Percentiles rank a stretch among this genome's conserved stretches.
Evolutionary conservation across 805 yeast species (phyloP).

Genomic region (Pichia sporocuriosa): DNA sequence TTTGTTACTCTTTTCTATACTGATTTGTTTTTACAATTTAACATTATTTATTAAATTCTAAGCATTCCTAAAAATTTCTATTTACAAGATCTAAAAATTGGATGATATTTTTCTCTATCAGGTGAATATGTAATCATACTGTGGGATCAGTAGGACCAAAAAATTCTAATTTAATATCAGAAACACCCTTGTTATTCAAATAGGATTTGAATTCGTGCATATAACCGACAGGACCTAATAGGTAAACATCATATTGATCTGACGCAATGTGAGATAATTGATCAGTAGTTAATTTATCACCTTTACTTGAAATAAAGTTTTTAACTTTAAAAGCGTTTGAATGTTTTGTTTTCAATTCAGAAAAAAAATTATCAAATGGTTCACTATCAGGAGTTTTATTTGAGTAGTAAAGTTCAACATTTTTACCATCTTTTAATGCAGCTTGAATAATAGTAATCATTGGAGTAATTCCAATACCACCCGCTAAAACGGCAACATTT

Average conservation of each 20-base stretch:
- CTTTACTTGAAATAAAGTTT: constrained; percentile 7
- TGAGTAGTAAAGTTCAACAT: constrained; percentile 32
- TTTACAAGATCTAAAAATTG: too few relatives aligned
- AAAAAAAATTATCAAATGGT: constrained; percentile 13
- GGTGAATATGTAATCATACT: too few relatives aligned
- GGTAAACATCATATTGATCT: constrained; percentile 23
- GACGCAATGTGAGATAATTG: constrained; percentile 23
- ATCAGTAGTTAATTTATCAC: constrained; percentile 11
- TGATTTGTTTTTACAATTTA: too few relatives aligned
- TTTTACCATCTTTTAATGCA: constrained; percentile 29
- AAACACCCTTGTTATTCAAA: constrained; percentile 18
- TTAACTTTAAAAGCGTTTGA: constrained; percentile 1
- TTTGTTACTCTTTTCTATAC: neutral
- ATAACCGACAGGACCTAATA: constrained; percentile 32
- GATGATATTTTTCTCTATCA: too few relatives aligned
- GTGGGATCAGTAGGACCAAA: constrained; percentile 31
- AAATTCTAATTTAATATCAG: constrained; percentile 24
- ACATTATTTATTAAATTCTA: too few relatives aligned
- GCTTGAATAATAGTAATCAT: constrained; percentile 44
- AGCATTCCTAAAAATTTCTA: too few relatives aligned
- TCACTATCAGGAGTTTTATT: constrained; percentile 18
- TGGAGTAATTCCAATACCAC: constrained; percentile 70
- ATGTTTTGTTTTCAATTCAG: constrained; percentile 7
- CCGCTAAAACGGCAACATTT: constrained; percentile 41
- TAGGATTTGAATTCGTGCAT: constrained; percentile 26